Evolutionary conservation across 345 rosid genomes (phyloP).

Genomic region (Salix dunnii): DNA sequence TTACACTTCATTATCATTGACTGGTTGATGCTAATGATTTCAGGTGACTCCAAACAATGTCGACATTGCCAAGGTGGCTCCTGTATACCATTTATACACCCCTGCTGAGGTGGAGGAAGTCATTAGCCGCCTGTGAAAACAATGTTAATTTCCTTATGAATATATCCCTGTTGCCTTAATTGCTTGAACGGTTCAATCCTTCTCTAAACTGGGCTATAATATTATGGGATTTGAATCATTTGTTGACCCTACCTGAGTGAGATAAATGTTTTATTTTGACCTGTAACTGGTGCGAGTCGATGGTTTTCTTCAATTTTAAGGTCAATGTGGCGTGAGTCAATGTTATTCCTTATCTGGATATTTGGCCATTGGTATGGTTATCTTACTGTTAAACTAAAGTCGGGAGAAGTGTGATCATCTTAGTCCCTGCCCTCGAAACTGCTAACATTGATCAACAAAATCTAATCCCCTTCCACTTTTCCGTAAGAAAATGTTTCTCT

Average conservation of each 20-base stretch:
- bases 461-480: not conserved
- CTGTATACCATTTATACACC: constrained; percentile 79
- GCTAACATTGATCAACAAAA: not conserved
- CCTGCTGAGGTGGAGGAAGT: constrained; percentile 94
- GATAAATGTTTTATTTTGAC: not conserved
- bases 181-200: not conserved
- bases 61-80: constrained; percentile 87
- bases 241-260: not conserved
- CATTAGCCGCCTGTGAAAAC: constrained; percentile 63
- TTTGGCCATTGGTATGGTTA: not conserved
- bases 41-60: constrained; percentile 96
- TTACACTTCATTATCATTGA: no score
- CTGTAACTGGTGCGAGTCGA: not conserved
- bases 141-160: not conserved
- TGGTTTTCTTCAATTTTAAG: not conserved
- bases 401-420: no score
- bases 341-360: not conserved
- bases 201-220: not conserved
- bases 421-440: not conserved
- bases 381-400: not conserved
- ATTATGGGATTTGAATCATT: not conserved
- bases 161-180: not conserved
- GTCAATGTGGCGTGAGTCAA: not conserved
- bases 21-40: constrained; percentile 1
- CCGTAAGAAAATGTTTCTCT: not conserved